Evolutionary conservation across 768 basidiomycete genomes (phyloP), one percentile per base, ranked within the genome.

Genomic region (Lyophyllum decastes): DNA sequence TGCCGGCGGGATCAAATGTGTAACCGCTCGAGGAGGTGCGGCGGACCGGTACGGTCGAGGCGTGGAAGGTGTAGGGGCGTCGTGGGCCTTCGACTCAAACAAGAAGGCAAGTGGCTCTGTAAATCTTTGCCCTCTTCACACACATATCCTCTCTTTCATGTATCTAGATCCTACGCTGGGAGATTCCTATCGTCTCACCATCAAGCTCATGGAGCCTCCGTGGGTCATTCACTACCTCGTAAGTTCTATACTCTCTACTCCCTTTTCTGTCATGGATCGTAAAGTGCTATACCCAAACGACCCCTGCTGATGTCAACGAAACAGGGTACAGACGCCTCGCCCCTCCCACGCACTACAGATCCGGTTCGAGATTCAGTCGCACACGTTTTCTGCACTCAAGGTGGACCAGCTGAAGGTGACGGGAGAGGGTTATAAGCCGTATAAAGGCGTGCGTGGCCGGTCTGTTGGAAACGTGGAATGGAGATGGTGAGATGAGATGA

Each of bases 351-450:
- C 92, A 2, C 78, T 95, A 52, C 83, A 85, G 64, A 78, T 93
- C 47, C 76, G 75, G 19, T 96, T 93, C 69, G 82, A 86, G 43
- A 80, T 94, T 26, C 82, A 86, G 22, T 82, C 84, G 14, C 76
- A 90, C 66, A 87, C 86, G 34, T 92, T 88, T 69, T 93, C 92
- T 6, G 81, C 89, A 19, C 76, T 96, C 46, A 92, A 90, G 65
- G 87, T 96, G 4, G 92, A 95, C 58, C 90, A 94, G 64, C 81
- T 96, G 44, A 92, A 87, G 71, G 75, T 92, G 25, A 86, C 74
- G 1, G 87, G 89, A 12, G 92, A 95, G 69, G 73, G 72, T 11
- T 95, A 95, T 72, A 96, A 95, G 72, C 90, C 91, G 11, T 97
- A 90, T 75, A 96, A 95, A 71, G 95, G 95, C 16, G 89, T 97